phyloP scores from a whole-genome alignment of 2,329 filamentous ascomycete species.

The Emmonsiellopsis sp. region DNA sequence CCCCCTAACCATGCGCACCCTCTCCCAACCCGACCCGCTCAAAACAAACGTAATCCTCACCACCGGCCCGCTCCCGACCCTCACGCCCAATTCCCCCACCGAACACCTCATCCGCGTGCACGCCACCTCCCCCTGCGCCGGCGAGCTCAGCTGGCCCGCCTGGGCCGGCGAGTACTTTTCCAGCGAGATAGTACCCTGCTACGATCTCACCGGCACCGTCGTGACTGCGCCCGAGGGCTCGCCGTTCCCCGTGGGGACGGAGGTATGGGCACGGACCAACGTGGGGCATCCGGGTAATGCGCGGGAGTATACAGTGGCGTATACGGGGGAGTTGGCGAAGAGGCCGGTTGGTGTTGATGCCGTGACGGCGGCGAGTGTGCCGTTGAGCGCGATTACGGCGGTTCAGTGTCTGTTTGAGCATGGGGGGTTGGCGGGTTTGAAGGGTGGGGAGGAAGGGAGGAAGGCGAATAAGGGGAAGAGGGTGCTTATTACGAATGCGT shows the following conservation, averaged over 20 bases:
- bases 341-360: constrained; percentile 25
- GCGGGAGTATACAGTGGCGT: constrained; percentile 26
- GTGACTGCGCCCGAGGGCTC: constrained; percentile 24
- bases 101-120: constrained; percentile 33
- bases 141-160: constrained; percentile 33
- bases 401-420: constrained; percentile 36
- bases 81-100: constrained; percentile 8
- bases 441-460: constrained; percentile 4
- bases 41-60: neutral
- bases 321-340: constrained; percentile 26
- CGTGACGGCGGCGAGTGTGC: constrained; percentile 29
- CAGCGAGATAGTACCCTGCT: constrained; percentile 26
- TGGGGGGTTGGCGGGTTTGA: constrained; percentile 16
- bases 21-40: constrained; percentile 1
- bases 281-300: constrained; percentile 27
- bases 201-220: constrained; percentile 33
- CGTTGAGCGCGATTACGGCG: constrained; percentile 33
- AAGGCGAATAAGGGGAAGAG: constrained; percentile 22
- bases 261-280: constrained; percentile 28
- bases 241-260: constrained; percentile 28
- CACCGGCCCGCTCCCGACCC: constrained; percentile 11
- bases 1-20: neutral
- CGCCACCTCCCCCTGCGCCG: constrained; percentile 28
- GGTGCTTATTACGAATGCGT: constrained; percentile 36
- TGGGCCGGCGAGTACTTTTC: constrained; percentile 10